phyloP scores from a whole-genome alignment of 2,329 filamentous ascomycete species.

The Mariannaea elegans region DNA sequence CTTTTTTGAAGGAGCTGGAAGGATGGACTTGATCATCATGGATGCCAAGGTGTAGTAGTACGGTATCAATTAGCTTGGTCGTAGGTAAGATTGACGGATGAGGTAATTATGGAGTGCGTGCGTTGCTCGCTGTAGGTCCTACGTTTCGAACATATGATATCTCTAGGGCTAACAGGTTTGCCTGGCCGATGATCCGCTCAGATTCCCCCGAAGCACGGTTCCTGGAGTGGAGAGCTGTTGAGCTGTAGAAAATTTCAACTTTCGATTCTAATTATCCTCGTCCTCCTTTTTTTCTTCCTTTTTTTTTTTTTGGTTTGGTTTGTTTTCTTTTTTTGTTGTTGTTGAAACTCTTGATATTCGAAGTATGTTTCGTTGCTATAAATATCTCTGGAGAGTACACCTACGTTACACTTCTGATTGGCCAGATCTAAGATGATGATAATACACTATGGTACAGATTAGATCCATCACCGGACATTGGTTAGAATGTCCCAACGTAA shows the following conservation, averaged over 20 bases:
- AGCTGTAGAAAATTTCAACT: background rate
- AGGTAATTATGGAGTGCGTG: background rate
- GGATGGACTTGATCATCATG: background rate
- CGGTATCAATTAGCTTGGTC: background rate
- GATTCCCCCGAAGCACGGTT: background rate
- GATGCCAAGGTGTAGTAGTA: background rate
- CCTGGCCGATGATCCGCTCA: background rate
- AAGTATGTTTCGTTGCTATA: background rate
- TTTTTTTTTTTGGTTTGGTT: no score
- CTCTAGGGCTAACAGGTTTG: background rate
- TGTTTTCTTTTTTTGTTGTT: no score
- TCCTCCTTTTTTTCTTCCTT: no score
- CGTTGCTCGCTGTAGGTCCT: background rate
- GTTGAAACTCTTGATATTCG: background rate
- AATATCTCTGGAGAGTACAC: background rate
- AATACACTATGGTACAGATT: slow-evolving; percentile 16
- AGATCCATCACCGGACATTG: background rate
- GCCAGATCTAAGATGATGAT: background rate
- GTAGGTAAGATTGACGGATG: background rate
- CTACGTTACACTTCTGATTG: background rate
- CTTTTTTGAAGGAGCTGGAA: background rate
- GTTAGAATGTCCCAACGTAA: background rate
- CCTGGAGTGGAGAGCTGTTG: background rate
- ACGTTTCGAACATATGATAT: background rate
- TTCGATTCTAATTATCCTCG: background rate